These are phyloP conservation scores for Trichoderma sp. DNA, from an alignment of 2,329 filamentous ascomycete species.

Conservation along the genomic window DNA sequence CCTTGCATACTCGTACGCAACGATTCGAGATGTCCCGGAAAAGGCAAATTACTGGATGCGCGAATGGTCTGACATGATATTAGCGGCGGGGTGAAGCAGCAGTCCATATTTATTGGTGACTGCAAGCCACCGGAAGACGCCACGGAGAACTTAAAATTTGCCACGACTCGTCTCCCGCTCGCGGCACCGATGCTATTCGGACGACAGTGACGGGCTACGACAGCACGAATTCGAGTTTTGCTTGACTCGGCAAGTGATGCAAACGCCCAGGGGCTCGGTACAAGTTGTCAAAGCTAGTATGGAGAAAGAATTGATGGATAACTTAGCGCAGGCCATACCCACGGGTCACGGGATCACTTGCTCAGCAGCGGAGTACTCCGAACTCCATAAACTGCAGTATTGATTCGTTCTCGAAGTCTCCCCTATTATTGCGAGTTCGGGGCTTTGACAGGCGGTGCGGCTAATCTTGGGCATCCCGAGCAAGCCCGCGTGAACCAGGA, in stretches of 20 bases:
- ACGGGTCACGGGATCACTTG: constrained; percentile 8
- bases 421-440: background rate
- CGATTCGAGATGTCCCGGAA: background rate
- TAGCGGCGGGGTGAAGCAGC: background rate
- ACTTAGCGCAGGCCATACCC: background rate
- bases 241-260: background rate
- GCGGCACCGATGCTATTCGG: background rate
- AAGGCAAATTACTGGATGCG: background rate
- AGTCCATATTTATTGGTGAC: background rate
- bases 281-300: background rate
- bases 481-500: background rate
- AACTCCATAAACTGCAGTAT: background rate
- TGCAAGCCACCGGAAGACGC: background rate
- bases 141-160: background rate
- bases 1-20: background rate
- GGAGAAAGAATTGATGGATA: background rate
- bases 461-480: background rate
- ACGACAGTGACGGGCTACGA: background rate
- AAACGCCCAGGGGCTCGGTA: background rate
- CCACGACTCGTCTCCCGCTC: background rate
- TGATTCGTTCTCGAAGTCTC: background rate
- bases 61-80: constrained; percentile 5
- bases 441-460: background rate
- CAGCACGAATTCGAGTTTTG: background rate
- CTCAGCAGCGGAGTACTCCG: background rate